Conservation (phyloP, 2,329 filamentous ascomycete species). For the Xylaria sp. region DNA sequence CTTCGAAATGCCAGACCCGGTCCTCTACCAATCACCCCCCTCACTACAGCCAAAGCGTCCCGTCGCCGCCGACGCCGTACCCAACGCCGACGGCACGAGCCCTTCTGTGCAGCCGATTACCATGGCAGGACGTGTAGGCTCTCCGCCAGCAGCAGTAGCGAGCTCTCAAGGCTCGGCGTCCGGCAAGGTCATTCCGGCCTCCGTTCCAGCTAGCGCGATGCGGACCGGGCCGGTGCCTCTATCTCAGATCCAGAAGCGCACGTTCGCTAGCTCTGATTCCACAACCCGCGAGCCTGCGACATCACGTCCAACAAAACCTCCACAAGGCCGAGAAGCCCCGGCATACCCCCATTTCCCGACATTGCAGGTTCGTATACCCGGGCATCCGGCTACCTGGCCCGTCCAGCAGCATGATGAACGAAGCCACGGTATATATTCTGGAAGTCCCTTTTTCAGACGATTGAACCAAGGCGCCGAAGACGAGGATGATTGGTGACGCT, state of each 20-base stretch:
- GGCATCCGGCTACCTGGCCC: constrained; percentile 26
- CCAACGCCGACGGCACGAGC: background rate
- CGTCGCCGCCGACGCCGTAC: background rate
- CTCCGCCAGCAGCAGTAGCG: background rate
- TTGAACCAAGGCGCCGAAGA: background rate
- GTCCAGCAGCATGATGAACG: background rate
- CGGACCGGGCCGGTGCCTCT: constrained; percentile 17
- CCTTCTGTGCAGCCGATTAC: constrained; percentile 20
- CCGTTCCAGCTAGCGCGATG: constrained; percentile 22
- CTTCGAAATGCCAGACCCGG: constrained; percentile 43
- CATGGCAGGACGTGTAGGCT: background rate
- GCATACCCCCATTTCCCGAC: constrained; percentile 2
- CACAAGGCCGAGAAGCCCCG: background rate
- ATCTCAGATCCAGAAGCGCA: constrained; percentile 34
- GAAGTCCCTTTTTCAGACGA: too few species aligned
- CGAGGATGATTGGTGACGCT: background rate
- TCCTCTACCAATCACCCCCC: constrained; percentile 35
- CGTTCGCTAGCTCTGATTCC: background rate
- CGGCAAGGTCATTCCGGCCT: constrained; percentile 16
- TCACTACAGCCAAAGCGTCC: constrained; percentile 31
- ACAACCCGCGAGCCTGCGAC: background rate
- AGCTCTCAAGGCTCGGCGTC: constrained; percentile 1
- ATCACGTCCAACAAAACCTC: background rate
- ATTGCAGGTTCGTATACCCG: constrained; percentile 10
- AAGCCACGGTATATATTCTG: too few species aligned